These are phyloP conservation scores for Cordyceps cicadae DNA, from an alignment of 2,329 filamentous ascomycete species.

Conservation along the genomic window DNA sequence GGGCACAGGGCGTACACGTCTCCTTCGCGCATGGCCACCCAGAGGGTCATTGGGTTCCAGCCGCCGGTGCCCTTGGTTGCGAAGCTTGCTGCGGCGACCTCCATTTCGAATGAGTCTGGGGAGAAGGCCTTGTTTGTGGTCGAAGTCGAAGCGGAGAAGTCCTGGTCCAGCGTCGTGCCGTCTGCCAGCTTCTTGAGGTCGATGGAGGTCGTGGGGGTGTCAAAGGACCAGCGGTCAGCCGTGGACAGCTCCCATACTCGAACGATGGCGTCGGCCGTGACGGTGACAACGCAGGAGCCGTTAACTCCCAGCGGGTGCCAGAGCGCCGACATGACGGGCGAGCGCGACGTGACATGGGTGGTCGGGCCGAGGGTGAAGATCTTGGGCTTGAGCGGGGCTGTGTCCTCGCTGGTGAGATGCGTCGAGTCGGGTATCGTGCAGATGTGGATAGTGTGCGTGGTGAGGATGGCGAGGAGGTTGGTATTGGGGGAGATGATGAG, in stretches of 20 bases:
- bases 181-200: conserved; percentile 86
- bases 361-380: conserved; percentile 89
- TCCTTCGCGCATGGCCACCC: conserved; percentile 90
- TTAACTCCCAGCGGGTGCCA: conserved; percentile 91
- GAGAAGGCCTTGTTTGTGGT: conserved; percentile 76
- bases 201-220: conserved; percentile 71
- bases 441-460: conserved; percentile 80
- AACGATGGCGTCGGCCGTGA: conserved; percentile 81
- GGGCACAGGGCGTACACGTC: conserved; percentile 92
- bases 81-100: conserved; percentile 85
- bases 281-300: conserved; percentile 74
- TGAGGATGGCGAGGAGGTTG: conserved; percentile 76
- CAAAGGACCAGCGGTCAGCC: conserved; percentile 80
- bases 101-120: conserved; percentile 85
- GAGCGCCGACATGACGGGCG: conserved; percentile 68
- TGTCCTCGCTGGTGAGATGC: conserved; percentile 63
- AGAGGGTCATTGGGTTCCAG: conserved; percentile 94
- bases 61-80: conserved; percentile 58
- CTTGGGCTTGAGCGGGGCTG: conserved; percentile 65
- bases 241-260: conserved; percentile 83
- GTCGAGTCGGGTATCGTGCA: conserved; percentile 74
- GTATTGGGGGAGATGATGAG: conserved; percentile 75
- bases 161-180: conserved; percentile 71
- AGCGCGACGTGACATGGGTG: conserved; percentile 79
- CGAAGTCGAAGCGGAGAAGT: conserved; percentile 69